phyloP scores from a whole-genome alignment of 345 rosid species.

The Psidium friedrichsthalianum region DNA sequence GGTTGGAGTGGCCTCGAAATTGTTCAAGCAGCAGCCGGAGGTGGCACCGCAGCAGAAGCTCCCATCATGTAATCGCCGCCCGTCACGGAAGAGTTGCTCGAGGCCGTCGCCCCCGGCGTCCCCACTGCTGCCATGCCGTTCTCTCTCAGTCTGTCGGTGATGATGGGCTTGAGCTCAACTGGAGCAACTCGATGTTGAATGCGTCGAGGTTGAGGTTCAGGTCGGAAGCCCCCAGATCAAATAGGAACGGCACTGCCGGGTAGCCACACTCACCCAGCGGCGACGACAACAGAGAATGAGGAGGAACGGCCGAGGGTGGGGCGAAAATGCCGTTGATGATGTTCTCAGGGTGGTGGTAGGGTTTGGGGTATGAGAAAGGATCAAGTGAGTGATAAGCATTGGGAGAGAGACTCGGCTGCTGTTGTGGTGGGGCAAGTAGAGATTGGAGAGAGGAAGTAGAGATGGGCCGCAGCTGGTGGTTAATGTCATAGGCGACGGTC shows the following conservation, averaged over 20 bases:
- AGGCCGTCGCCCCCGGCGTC: background rate
- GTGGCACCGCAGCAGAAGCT: background rate
- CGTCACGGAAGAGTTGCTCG: background rate
- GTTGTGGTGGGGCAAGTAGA: background rate
- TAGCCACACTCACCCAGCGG: background rate
- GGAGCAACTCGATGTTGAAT: constrained; percentile 1
- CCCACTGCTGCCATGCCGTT: background rate
- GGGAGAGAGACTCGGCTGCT: background rate
- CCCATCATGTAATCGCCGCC: background rate
- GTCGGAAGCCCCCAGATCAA: background rate
- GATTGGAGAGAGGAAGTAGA: background rate
- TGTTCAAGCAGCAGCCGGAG: background rate
- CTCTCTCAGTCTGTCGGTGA: background rate
- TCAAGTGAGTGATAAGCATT: background rate
- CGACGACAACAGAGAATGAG: background rate
- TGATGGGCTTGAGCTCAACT: constrained; percentile 4
- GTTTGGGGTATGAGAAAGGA: background rate
- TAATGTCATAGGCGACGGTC: background rate
- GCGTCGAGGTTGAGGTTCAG: background rate
- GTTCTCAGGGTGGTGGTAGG: background rate
- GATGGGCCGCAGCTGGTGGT: background rate
- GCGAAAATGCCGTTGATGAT: background rate
- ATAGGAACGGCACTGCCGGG: background rate
- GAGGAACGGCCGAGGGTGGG: background rate
- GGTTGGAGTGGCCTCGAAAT: background rate